Percentiles rank a stretch among this genome's conserved stretches.
phyloP scores from a whole-genome alignment of 306 rosid genomes.

The Canavalia ensiformis region DNA sequence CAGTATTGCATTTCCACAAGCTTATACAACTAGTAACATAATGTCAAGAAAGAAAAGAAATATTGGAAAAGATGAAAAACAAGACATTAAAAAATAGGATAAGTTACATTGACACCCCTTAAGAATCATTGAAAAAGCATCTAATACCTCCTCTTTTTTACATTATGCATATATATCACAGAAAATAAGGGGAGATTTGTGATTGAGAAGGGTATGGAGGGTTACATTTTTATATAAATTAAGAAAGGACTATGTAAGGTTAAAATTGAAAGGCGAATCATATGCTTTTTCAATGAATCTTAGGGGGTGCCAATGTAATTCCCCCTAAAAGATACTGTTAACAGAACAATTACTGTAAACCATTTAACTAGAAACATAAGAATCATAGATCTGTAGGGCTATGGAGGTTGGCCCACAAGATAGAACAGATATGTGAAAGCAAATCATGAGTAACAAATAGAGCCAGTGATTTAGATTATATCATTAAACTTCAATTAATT shows the following conservation, averaged over 20 bases:
- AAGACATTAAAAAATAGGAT: neutral
- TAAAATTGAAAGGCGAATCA: too few species aligned
- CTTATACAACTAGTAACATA: slow-evolving; percentile 21
- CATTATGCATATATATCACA: too few species aligned
- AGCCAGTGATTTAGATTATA: neutral
- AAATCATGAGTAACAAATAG: neutral
- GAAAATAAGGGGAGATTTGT: too few species aligned
- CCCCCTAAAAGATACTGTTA: neutral
- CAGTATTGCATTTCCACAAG: slow-evolving; percentile 25
- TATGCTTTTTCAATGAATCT: too few species aligned
- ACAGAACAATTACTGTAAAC: neutral
- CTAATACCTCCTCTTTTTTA: too few species aligned
- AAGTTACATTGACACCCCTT: too few species aligned
- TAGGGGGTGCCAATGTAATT: too few species aligned
- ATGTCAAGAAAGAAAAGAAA: neutral
- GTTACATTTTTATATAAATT: too few species aligned
- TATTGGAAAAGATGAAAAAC: neutral
- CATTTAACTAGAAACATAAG: neutral
- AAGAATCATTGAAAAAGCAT: too few species aligned
- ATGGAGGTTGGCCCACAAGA: neutral
- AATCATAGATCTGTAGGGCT: neutral
- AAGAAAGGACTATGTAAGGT: too few species aligned
- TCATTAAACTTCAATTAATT: neutral
- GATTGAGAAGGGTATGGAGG: too few species aligned
- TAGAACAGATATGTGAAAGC: neutral